Base-by-base conservation (phyloP, 805 yeast genomes). In the Starmerella tilneyi region DNA sequence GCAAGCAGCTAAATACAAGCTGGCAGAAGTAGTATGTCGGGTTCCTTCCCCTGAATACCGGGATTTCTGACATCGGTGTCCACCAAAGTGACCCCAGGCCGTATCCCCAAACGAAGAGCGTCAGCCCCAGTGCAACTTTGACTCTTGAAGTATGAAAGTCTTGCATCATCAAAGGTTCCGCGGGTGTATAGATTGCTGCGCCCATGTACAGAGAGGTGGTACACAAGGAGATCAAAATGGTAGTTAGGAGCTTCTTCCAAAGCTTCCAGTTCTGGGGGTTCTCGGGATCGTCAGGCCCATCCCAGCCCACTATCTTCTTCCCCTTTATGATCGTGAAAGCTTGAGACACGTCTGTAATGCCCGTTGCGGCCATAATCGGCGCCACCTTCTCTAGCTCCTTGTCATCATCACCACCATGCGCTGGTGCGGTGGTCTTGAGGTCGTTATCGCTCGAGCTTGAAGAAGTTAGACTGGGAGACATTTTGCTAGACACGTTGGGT, bases 151-250 rank as follows among this genome's bases (percentile, higher is more conserved):
- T 63, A n/a, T 59, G 46, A 53, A 75, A 73, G 8, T 39, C 20
- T 28, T 61, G 62, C 61, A 63, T 67, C 28, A 78, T 60, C 20
- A 63, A 59, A 19, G 58, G 63, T 40, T 71, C 63, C 16, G 78
- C 77, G 0, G 82, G 80, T 0, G 80, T 69, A 54, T 70, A 74
- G 28, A 76, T 70, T 3, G 81, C 73, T 0, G 82, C 71, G 5
- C 76, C 79, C 70, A 75, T 70, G 55, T 78, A 78, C 0, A 74
- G 73, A 0, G 76, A 63, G 15, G 67, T 57, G 6, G 80, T 71
- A 45, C 75, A 60, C 12, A 74, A 36, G 53, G 72, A 65, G 16
- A 73, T 61, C 48, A 67, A 60, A 5, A 61, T 4, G 5, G 69
- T 60, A 31, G 72, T 63, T 23, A 71, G 39, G 2, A 58, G 28